Base-by-base conservation (phyloP, 257 asterid genomes). In the Plantago ovata region DNA sequence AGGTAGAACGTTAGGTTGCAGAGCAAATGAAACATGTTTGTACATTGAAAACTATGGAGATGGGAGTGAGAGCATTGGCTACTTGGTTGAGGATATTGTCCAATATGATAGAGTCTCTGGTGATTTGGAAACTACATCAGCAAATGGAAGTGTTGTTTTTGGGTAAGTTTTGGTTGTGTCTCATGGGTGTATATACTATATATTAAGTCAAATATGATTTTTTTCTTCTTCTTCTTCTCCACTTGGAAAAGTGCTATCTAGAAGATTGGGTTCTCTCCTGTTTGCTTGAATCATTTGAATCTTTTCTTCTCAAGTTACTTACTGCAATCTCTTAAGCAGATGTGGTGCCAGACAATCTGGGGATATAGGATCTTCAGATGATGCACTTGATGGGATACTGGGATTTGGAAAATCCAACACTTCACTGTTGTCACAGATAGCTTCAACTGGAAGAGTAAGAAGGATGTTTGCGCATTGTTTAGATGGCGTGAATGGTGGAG, bases 381-480 rank as follows among this genome's bases (percentile, higher is more conserved):
- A 86, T 58, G 97, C 98, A 3, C 94, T 93, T 76, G 96, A 93
- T 75, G 98, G 98, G 60, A 86, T 93, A 70, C 67, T 93, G 74
- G 98, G 98, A 58, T 93, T 93, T 74, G 98, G 98, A 69, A 89
- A 86, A 72, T 81, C 95, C 39, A 93, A 93, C 72, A 77, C 97
- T 33, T 93, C 98, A 62, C 75, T 89, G 87, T 90, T 93, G 69
- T 93, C 98, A 60, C 98, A 93, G 80, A 84, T 93, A 64, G 95
- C 97, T 66, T 81, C 89, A 51, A 69, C 98, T 38, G 95, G 97
- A 61, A 82, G 84, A 77, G 94, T 93, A 41, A 93, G 77, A 72
- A 89, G 81, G 71, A 89, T 89, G 97, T 93, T 93, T 82, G 98
- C 98, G 38, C 98, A 89, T 81, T 93, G 98, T 74, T 78, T 93